Percentiles rank a stretch among this genome's conserved stretches.
phyloP scores from a whole-genome alignment of 2,329 filamentous ascomycete species.

The Lecanicillium sp. region DNA sequence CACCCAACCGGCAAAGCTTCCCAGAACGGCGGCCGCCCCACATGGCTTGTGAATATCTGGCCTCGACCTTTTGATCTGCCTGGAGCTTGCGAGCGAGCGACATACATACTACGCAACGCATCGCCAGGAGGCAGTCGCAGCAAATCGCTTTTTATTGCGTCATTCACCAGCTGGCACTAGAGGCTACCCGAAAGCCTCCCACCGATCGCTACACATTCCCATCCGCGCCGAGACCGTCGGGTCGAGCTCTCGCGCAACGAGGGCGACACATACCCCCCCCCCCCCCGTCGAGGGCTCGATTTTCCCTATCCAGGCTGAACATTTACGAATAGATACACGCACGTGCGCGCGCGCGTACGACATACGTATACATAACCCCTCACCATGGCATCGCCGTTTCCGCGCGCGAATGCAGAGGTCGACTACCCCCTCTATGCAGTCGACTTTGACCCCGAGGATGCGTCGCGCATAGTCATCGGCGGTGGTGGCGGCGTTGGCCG shows the following conservation, averaged over 20 bases:
- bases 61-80: slow-evolving; percentile 4
- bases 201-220: no score
- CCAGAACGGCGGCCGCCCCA: slow-evolving; percentile 2
- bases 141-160: no score
- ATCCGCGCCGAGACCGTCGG: no score
- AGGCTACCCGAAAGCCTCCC: no score
- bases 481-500: slow-evolving; percentile 80
- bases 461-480: slow-evolving; percentile 69
- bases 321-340: not conserved
- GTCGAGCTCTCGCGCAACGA: no score
- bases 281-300: no score
- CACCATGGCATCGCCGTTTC: slow-evolving; percentile 35
- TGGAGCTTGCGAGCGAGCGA: not conserved
- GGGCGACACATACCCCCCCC: no score
- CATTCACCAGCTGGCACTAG: no score
- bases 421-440: slow-evolving; percentile 81
- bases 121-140: no score
- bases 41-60: slow-evolving; percentile 12
- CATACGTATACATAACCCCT: not conserved
- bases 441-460: slow-evolving; percentile 79
- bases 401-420: slow-evolving; percentile 58
- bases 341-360: not conserved
- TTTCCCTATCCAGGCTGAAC: no score
- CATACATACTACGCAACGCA: not conserved
- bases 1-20: no score